A percentile compares a stretch with the other conserved stretches of the same genome.
Conservation (phyloP, 192 early-diverging fungal species). For the Backusella macrospora region DNA sequence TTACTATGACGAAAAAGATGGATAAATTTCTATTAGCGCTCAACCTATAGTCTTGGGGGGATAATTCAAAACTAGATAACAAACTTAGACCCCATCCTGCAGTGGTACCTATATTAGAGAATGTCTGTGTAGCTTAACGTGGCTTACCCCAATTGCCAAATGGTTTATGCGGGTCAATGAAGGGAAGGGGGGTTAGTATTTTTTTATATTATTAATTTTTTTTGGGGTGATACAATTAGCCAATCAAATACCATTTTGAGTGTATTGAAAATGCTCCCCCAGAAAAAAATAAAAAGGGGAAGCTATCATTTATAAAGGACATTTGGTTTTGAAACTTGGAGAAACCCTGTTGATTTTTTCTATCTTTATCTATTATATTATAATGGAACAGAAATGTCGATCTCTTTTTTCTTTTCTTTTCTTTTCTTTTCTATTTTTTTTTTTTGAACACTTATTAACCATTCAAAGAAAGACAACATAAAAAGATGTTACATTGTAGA, state of each 20-base stretch:
- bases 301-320: slow-evolving; percentile 6
- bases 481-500: neutral
- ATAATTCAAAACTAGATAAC: slow-evolving; percentile 2
- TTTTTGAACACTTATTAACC: neutral
- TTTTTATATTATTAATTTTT: slow-evolving; percentile 13
- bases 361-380: slow-evolving; percentile 7
- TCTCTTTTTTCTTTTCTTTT: slow-evolving; percentile 10
- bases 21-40: neutral
- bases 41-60: neutral
- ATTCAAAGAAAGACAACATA: neutral
- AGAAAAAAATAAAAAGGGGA: slow-evolving; percentile 8
- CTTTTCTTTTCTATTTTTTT: neutral
- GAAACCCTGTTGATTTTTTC: neutral
- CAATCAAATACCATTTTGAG: slow-evolving; percentile 11
- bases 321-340: slow-evolving; percentile 1
- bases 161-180: slow-evolving; percentile 16
- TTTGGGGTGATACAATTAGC: slow-evolving; percentile 19
- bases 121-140: neutral
- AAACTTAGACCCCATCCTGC: neutral
- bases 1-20: neutral
- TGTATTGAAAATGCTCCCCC: neutral
- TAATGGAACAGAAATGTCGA: neutral
- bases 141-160: slow-evolving; percentile 13
- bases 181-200: neutral
- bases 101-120: neutral